phyloP scores from a whole-genome alignment of 2,329 filamentous ascomycete species.

The Magnaporthiopsis rhizophila region DNA sequence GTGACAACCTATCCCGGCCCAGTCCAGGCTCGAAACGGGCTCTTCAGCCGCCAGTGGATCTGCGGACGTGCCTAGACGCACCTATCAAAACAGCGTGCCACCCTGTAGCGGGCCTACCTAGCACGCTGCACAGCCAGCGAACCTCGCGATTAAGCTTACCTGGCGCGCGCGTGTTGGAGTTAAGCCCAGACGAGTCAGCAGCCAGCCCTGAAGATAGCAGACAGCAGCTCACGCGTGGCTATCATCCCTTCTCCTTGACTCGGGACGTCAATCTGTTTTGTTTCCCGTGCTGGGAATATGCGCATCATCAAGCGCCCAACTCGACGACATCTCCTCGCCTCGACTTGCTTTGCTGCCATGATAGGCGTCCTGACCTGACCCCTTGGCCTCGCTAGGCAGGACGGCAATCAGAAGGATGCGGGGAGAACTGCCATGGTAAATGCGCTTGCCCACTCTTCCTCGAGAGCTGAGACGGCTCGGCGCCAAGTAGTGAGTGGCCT shows the following conservation, averaged over 20 bases:
- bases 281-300: not conserved
- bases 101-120: no score
- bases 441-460: no score
- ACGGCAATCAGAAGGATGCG: not conserved
- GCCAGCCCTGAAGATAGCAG: no score
- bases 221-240: not conserved
- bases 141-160: not conserved
- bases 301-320: not conserved
- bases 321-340: not conserved
- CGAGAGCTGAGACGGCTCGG: not conserved
- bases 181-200: no score
- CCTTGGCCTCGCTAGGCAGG: not conserved
- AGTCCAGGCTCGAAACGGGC: not conserved
- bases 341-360: no score
- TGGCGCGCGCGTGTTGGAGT: not conserved
- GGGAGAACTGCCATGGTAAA: not conserved
- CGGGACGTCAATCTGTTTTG: not conserved
- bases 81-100: no score
- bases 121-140: not conserved
- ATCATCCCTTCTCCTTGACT: not conserved
- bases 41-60: not conserved
- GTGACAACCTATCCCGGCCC: no score
- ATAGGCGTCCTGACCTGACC: not conserved
- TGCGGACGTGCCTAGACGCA: no score
- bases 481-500: not conserved